Conservation (phyloP, 2,329 filamentous ascomycete genomes). For the Aschersonia sp. region DNA sequence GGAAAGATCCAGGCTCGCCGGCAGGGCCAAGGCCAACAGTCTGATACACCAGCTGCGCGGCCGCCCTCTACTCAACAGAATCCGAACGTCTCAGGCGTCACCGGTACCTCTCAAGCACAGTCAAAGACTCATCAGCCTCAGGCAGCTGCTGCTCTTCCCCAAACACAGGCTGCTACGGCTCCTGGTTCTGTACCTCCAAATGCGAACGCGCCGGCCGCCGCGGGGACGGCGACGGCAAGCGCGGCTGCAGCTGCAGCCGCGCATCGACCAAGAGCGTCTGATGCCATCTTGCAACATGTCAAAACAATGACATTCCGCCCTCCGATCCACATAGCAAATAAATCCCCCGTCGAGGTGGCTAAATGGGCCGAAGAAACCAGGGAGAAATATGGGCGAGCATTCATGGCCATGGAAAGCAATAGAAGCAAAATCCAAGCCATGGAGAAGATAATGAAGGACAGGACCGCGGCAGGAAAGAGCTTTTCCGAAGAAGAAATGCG, state of each 20-base stretch:
- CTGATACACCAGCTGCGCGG: constrained; percentile 4
- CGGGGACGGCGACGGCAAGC: not conserved
- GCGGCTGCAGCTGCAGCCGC: constrained; percentile 8
- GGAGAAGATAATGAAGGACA: constrained; percentile 26
- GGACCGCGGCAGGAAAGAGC: constrained; percentile 25
- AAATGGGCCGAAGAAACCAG: constrained; percentile 36
- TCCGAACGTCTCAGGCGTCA: constrained; percentile 5
- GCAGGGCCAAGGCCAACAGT: constrained; percentile 14
- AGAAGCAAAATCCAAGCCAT: constrained; percentile 25
- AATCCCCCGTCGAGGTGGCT: constrained; percentile 24
- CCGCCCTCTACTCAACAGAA: constrained; percentile 8
- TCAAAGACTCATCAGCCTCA: constrained; percentile 3
- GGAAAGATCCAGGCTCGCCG: constrained; percentile 32
- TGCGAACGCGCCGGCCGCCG: constrained; percentile 8
- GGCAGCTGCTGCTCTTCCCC: constrained; percentile 1
- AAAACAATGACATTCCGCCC: constrained; percentile 31
- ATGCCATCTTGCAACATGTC: constrained; percentile 31
- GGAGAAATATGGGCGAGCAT: constrained; percentile 29
- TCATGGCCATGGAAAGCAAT: constrained; percentile 34
- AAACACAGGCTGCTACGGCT: constrained; percentile 3
- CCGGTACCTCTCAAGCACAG: constrained; percentile 7
- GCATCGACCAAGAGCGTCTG: constrained; percentile 21
- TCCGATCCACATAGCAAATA: constrained; percentile 26
- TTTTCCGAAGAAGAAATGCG: constrained; percentile 33
- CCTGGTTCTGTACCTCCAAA: constrained; percentile 6